Conservation (phyloP, 2,329 filamentous ascomycete species). For the Apiospora phragmitis region DNA sequence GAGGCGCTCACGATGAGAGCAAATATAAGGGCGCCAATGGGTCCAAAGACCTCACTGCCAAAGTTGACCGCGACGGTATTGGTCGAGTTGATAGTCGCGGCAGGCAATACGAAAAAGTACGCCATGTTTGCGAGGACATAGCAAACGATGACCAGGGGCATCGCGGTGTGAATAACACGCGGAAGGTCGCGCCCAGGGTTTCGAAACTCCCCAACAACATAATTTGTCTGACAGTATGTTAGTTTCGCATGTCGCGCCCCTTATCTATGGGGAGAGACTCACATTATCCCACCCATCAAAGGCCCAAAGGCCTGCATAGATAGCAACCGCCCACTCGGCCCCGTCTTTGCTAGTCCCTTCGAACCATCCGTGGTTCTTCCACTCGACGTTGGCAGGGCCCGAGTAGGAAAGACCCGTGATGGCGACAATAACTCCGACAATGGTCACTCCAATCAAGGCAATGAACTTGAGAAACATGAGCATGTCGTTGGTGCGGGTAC, state of each 20-base stretch:
- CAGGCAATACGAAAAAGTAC: constrained; percentile 91
- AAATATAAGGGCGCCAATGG: constrained; percentile 77
- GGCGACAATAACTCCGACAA: constrained; percentile 88
- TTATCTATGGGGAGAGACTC: constrained; percentile 33
- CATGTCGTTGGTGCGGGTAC: constrained; percentile 82
- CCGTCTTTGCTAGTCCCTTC: constrained; percentile 77
- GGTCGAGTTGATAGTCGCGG: constrained; percentile 75
- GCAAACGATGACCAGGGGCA: constrained; percentile 87
- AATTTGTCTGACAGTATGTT: constrained; percentile 71
- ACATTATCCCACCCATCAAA: constrained; percentile 99
- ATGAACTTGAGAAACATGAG: constrained; percentile 98
- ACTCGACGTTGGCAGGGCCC: constrained; percentile 75
- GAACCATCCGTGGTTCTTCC: constrained; percentile 89
- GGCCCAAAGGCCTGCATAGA: constrained; percentile 96
- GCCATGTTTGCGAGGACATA: constrained; percentile 91
- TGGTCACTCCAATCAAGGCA: constrained; percentile 80
- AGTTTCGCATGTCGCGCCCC: constrained; percentile 21
- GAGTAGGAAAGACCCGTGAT: constrained; percentile 78
- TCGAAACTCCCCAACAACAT: constrained; percentile 95
- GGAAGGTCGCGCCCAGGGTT: constrained; percentile 89
- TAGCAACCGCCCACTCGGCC: constrained; percentile 86
- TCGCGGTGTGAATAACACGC: constrained; percentile 92
- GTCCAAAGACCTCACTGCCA: constrained; percentile 85
- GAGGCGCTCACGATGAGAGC: constrained; percentile 87
- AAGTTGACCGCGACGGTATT: constrained; percentile 98